Conservation (phyloP, 345 rosid species). For the Brassica carinata region DNA sequence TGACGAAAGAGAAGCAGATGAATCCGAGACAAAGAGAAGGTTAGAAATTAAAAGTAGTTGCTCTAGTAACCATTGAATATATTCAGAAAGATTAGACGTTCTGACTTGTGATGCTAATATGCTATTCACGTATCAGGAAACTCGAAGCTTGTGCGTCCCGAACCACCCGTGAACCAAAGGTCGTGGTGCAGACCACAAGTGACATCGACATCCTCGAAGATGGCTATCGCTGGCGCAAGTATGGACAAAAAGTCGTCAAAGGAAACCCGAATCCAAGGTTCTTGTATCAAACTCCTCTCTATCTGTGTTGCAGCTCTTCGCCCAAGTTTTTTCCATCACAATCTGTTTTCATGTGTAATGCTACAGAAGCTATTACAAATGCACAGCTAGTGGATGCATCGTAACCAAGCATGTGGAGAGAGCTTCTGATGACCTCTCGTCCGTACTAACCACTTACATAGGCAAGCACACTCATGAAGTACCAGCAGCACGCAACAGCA, state of each 20-base stretch:
- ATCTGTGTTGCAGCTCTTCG: slow-evolving; percentile 2
- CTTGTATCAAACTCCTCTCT: not conserved
- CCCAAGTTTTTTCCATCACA: not conserved
- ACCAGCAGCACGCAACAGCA: slow-evolving; percentile 77
- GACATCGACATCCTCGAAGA: slow-evolving; percentile 81
- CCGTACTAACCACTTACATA: slow-evolving; percentile 85
- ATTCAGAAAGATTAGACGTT: slow-evolving; percentile 6
- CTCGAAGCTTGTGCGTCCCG: slow-evolving; percentile 65
- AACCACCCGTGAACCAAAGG: slow-evolving; percentile 64
- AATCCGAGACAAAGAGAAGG: slow-evolving; percentile 92
- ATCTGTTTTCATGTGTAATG: slow-evolving; percentile 2
- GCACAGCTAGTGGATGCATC: slow-evolving; percentile 80
- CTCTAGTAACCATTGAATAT: not conserved
- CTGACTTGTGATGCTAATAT: no score
- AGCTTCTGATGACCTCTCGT: slow-evolving; percentile 88
- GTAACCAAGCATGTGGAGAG: slow-evolving; percentile 97
- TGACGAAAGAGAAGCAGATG: slow-evolving; percentile 63
- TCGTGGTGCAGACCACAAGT: slow-evolving; percentile 70
- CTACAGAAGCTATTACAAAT: slow-evolving; percentile 96
- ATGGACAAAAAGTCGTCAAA: slow-evolving; percentile 83
- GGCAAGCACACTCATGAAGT: slow-evolving; percentile 94
- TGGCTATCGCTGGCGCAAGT: slow-evolving; percentile 91
- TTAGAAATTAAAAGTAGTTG: slow-evolving; percentile 20
- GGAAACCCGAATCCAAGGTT: slow-evolving; percentile 83
- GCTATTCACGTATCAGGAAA: slow-evolving; percentile 53